phyloP scores from a whole-genome alignment of 495 filamentous ascomycete genomes.

The Zalerion maritima region DNA sequence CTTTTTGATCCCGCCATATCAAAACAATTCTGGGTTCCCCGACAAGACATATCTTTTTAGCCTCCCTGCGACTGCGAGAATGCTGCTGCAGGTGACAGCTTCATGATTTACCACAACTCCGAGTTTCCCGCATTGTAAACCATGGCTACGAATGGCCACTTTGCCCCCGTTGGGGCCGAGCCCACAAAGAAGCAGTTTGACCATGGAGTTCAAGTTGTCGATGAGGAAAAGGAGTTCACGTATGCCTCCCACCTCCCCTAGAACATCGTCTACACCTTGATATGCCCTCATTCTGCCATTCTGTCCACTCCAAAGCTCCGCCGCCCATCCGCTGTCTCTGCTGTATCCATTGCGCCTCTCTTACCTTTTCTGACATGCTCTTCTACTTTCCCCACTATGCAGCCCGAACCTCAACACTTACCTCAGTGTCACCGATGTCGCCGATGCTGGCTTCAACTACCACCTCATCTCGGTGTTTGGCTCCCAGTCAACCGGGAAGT shows the following conservation, averaged over 20 bases:
- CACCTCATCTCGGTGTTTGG: conserved; percentile 98
- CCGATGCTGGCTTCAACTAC: conserved; percentile 89
- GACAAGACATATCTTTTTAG: too few relatives aligned
- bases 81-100: too few relatives aligned
- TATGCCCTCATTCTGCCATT: too few relatives aligned
- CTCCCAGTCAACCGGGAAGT: conserved; percentile 96
- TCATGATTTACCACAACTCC: conserved; percentile 21
- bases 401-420: conserved; percentile 74
- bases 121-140: conserved; percentile 42
- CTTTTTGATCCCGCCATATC: too few relatives aligned
- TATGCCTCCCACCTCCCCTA: conserved; percentile 31
- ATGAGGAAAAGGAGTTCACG: conserved; percentile 95
- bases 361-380: not conserved
- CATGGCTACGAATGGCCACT: conserved; percentile 77
- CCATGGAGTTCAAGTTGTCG: conserved; percentile 92
- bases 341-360: conserved; percentile 5
- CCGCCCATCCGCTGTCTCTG: conserved; percentile 5
- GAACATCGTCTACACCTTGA: too few relatives aligned
- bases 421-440: conserved; percentile 60
- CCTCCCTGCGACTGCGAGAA: too few relatives aligned
- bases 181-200: conserved; percentile 56
- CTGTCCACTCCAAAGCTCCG: conserved; percentile 3
- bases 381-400: conserved; percentile 6
- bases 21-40: too few relatives aligned
- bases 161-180: conserved; percentile 60